Percentiles rank a stretch among this genome's conserved stretches.
phyloP scores from a whole-genome alignment of 441 rosid genomes.

The Erodium trifolium region DNA sequence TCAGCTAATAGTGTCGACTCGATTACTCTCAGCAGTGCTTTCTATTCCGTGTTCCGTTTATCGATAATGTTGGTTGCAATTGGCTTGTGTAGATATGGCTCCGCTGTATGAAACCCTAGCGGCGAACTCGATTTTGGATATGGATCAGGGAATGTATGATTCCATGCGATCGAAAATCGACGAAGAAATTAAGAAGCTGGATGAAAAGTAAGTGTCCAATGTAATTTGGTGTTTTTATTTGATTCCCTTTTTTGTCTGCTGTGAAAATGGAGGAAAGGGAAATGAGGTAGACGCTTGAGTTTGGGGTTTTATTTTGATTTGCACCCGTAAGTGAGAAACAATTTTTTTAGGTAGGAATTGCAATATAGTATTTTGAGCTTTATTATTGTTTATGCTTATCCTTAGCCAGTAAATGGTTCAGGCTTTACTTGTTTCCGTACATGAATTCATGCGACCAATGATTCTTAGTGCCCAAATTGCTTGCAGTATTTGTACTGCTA shows the following conservation, averaged over 20 bases:
- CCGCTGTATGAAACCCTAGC: slow-evolving; percentile 82
- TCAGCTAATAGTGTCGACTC: background rate
- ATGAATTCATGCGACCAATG: background rate
- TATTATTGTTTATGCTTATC: background rate
- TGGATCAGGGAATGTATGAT: slow-evolving; percentile 59
- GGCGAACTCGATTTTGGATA: slow-evolving; percentile 52
- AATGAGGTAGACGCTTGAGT: background rate
- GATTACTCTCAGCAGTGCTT: background rate
- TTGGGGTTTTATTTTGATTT: background rate
- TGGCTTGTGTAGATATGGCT: slow-evolving; percentile 55
- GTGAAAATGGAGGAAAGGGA: background rate
- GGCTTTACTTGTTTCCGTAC: background rate
- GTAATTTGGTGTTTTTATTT: background rate
- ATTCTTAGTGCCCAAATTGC: background rate
- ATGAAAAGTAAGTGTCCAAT: slow-evolving; percentile 59
- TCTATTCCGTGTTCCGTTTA: background rate
- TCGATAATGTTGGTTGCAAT: background rate
- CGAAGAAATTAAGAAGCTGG: slow-evolving; percentile 82
- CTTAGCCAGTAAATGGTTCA: background rate
- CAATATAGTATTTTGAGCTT: background rate
- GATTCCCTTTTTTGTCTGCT: background rate
- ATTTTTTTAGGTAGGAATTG: background rate
- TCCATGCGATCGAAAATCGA: slow-evolving; percentile 57
- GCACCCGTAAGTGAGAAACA: background rate
- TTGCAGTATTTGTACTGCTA: background rate